Conservation (phyloP, 2,329 filamentous ascomycete species). For the Scytalidium lignicola region DNA sequence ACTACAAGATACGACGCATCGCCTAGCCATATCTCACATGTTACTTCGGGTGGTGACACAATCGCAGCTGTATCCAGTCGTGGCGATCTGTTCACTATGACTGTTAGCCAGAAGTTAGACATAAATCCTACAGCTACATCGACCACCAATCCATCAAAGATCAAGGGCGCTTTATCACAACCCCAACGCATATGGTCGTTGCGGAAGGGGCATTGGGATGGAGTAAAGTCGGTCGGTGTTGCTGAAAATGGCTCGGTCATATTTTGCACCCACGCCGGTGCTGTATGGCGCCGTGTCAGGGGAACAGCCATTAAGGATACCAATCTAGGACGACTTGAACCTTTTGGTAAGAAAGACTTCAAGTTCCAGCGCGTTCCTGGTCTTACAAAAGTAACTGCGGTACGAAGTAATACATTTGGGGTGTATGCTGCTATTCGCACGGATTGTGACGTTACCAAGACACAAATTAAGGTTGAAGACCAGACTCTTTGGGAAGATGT, state of each 20-base stretch:
- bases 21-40: slow-evolving; percentile 65
- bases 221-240: slow-evolving; percentile 79
- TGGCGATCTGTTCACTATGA: slow-evolving; percentile 84
- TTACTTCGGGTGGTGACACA: slow-evolving; percentile 83
- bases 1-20: slow-evolving; percentile 59
- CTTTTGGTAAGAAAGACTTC: slow-evolving; percentile 72
- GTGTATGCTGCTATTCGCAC: slow-evolving; percentile 83
- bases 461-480: slow-evolving; percentile 61
- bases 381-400: slow-evolving; percentile 76
- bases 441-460: slow-evolving; percentile 75
- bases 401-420: slow-evolving; percentile 83
- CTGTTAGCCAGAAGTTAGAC: slow-evolving; percentile 65
- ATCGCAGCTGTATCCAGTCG: slow-evolving; percentile 81
- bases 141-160: slow-evolving; percentile 89
- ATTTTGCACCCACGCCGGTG: slow-evolving; percentile 85
- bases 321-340: slow-evolving; percentile 40
- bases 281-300: slow-evolving; percentile 85
- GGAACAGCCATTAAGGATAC: slow-evolving; percentile 74
- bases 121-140: slow-evolving; percentile 57
- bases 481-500: slow-evolving; percentile 71
- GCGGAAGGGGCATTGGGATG: slow-evolving; percentile 61
- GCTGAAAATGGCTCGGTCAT: slow-evolving; percentile 94
- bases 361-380: slow-evolving; percentile 91
- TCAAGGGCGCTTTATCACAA: slow-evolving; percentile 71
- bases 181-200: slow-evolving; percentile 86